Conservation (phyloP, 176 grass and related monocot species). For the Puccinellia tenuiflora region DNA sequence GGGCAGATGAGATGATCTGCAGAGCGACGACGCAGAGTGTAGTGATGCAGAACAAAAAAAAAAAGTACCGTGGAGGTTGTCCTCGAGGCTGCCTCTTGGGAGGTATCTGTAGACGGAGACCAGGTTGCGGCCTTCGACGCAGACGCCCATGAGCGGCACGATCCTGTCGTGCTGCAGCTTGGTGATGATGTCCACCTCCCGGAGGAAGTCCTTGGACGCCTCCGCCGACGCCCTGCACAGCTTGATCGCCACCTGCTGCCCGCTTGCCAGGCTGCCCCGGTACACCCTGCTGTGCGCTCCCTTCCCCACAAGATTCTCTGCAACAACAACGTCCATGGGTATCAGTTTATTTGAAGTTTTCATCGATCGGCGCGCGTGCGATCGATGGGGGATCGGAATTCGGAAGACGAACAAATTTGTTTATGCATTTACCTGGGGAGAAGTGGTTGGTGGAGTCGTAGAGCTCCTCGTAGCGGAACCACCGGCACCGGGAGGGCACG, state of each 20-base stretch:
- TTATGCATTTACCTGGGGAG: slow-evolving; percentile 28
- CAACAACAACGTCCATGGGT: background rate
- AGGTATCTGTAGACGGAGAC: slow-evolving; percentile 86
- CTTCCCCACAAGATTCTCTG: slow-evolving; percentile 87
- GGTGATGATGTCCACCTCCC: slow-evolving; percentile 89
- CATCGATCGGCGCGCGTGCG: background rate
- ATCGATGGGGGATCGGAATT: no score
- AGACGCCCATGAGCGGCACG: slow-evolving; percentile 75
- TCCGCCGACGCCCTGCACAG: slow-evolving; percentile 55
- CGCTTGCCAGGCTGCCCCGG: slow-evolving; percentile 56
- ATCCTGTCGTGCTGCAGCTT: slow-evolving; percentile 65
- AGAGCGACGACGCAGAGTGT: background rate
- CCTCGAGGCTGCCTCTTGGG: slow-evolving; percentile 74
- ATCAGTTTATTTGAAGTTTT: background rate
- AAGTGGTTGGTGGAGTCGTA: slow-evolving; percentile 77
- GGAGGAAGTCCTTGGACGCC: slow-evolving; percentile 80
- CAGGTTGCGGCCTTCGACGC: slow-evolving; percentile 67
- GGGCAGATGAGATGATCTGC: background rate
- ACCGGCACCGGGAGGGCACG: slow-evolving; percentile 51
- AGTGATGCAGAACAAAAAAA: no score
- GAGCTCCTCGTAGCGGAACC: slow-evolving; percentile 92
- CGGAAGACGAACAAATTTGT: background rate
- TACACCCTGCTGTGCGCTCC: slow-evolving; percentile 86
- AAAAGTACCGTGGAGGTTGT: slow-evolving; percentile 65
- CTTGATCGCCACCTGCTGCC: slow-evolving; percentile 69